phyloP scores from a whole-genome alignment of 106 monocot species.

The Allium cepa region DNA sequence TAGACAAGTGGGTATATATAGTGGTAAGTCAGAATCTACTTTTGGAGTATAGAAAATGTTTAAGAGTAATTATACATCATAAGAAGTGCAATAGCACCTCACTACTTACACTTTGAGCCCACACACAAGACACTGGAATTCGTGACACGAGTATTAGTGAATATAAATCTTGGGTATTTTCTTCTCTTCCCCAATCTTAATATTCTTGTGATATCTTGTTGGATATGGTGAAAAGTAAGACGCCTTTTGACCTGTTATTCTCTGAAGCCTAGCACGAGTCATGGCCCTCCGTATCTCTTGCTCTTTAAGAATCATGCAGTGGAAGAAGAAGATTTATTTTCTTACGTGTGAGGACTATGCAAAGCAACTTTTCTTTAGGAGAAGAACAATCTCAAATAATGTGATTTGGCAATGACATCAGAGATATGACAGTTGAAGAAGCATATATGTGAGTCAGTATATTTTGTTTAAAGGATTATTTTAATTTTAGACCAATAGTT shows the following conservation, averaged over 20 bases:
- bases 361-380: not conserved
- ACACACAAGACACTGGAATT: slow-evolving; percentile 4
- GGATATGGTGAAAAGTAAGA: slow-evolving; percentile 12
- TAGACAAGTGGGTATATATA: slow-evolving; percentile 25
- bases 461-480: not conserved
- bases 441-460: slow-evolving; percentile 3
- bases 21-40: slow-evolving; percentile 19
- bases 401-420: slow-evolving; percentile 4
- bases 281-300: slow-evolving; percentile 1
- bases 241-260: slow-evolving; percentile 12
- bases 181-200: slow-evolving; percentile 8
- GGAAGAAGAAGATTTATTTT: slow-evolving; percentile 5
- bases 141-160: slow-evolving; percentile 7
- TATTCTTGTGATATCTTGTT: slow-evolving; percentile 10
- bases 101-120: not conserved
- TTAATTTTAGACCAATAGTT: not conserved
- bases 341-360: not conserved
- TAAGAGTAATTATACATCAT: slow-evolving; percentile 1
- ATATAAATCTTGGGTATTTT: slow-evolving; percentile 6
- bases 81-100: slow-evolving; percentile 6
- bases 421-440: not conserved
- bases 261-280: slow-evolving; percentile 5
- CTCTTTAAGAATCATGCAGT: not conserved
- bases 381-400: slow-evolving; percentile 1
- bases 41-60: slow-evolving; percentile 4